A percentile compares a stretch with the other conserved stretches of the same genome.
phyloP scores from a whole-genome alignment of 352 stramenopile genomes.

The Phytophthora ohioensis region DNA sequence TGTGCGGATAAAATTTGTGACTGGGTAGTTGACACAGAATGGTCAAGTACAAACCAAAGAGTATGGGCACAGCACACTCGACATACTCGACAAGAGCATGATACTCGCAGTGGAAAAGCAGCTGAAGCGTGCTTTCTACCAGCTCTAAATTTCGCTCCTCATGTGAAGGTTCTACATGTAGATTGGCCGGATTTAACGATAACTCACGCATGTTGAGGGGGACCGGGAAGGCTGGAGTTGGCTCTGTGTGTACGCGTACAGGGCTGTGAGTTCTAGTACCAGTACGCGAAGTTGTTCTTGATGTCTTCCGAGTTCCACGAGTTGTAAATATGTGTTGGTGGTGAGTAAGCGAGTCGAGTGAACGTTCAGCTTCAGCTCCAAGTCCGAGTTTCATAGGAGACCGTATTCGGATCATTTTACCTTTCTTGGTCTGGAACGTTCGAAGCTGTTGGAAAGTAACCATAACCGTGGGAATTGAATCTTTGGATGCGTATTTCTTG shows the following conservation, averaged over 20 bases:
- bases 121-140: constrained; percentile 19
- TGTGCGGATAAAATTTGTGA: constrained; percentile 33
- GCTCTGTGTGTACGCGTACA: too few species aligned
- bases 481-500: not conserved
- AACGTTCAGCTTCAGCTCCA: constrained; percentile 5
- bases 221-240: too few species aligned
- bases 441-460: constrained; percentile 6
- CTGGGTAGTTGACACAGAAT: constrained; percentile 26
- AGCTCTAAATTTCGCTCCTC: constrained; percentile 7
- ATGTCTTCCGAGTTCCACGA: not conserved
- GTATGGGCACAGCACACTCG: constrained; percentile 32
- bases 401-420: constrained; percentile 18
- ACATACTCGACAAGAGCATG: constrained; percentile 35
- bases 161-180: not conserved
- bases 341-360: constrained; percentile 19
- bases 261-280: not conserved
- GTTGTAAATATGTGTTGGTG: constrained; percentile 5
- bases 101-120: constrained; percentile 45
- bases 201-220: too few species aligned
- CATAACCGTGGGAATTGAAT: constrained; percentile 11
- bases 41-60: constrained; percentile 29
- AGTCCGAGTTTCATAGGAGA: constrained; percentile 9
- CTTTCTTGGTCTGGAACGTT: constrained; percentile 13
- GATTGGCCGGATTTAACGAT: too few species aligned
- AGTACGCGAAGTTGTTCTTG: not conserved